phyloP scores from a whole-genome alignment of 2,329 filamentous ascomycete species.

The Alternaria consortialis region DNA sequence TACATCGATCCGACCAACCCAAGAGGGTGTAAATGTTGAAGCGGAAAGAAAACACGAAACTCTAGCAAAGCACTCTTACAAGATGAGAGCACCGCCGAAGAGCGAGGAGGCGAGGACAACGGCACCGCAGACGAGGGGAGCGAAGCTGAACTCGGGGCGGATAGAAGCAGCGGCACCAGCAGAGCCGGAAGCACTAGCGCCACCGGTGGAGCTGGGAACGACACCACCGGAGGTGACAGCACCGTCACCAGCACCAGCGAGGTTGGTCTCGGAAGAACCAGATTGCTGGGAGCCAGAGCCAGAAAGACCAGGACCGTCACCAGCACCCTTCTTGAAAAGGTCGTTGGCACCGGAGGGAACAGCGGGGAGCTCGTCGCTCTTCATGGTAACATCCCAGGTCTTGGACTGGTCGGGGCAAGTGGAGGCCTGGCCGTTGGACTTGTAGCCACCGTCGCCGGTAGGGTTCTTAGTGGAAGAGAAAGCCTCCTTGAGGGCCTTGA shows the following conservation, averaged over 20 bases:
- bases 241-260: constrained; percentile 61
- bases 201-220: constrained; percentile 32
- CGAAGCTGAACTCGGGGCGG: constrained; percentile 57
- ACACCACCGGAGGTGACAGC: constrained; percentile 51
- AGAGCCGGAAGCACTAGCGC: constrained; percentile 23
- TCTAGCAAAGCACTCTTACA: constrained; percentile 33
- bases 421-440: constrained; percentile 61
- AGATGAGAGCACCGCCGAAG: constrained; percentile 60
- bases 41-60: not conserved
- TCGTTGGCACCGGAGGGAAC: constrained; percentile 64
- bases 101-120: constrained; percentile 63
- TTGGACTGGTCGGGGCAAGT: constrained; percentile 62
- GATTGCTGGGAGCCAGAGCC: constrained; percentile 66
- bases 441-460: constrained; percentile 67
- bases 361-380: constrained; percentile 62
- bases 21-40: not conserved
- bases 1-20: constrained; percentile 20
- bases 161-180: constrained; percentile 57
- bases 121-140: constrained; percentile 61
- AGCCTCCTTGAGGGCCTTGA: constrained; percentile 63
- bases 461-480: constrained; percentile 62
- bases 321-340: constrained; percentile 67
- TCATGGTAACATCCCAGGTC: constrained; percentile 65
- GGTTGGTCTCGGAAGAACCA: constrained; percentile 56
- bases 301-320: constrained; percentile 63